These are phyloP conservation scores for Fraxinus floribunda DNA, from an alignment of 305 asterid species.

Conservation along the genomic window DNA sequence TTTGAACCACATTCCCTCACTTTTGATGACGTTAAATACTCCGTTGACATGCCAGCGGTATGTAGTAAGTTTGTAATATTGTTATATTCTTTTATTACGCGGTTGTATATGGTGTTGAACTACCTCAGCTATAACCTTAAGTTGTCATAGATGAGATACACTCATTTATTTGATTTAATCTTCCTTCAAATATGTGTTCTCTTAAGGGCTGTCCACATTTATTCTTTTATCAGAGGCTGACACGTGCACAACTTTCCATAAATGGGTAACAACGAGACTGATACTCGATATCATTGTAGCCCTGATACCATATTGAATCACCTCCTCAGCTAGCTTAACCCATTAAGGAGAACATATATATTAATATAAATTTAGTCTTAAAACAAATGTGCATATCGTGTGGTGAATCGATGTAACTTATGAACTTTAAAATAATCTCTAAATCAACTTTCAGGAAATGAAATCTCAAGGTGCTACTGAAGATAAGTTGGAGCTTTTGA, in stretches of 20 bases:
- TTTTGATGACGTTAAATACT: conserved; percentile 31
- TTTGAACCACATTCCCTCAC: conserved; percentile 37
- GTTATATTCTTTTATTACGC: neutral
- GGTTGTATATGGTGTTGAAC: neutral
- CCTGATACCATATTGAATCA: neutral
- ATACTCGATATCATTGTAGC: neutral
- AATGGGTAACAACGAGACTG: neutral
- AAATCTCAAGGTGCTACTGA: conserved; percentile 27
- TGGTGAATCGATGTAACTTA: neutral
- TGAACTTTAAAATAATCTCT: neutral
- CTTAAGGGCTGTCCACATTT: neutral
- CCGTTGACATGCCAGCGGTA: conserved; percentile 33
- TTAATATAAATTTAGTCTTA: neutral
- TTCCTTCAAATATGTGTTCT: neutral
- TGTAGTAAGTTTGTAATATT: neutral
- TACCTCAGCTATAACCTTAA: neutral
- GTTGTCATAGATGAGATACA: neutral
- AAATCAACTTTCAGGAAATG: conserved; percentile 29
- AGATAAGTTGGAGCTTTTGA: conserved; percentile 33
- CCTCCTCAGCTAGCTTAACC: neutral
- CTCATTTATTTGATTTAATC: neutral
- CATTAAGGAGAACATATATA: neutral
- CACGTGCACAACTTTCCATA: neutral
- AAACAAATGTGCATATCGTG: neutral
- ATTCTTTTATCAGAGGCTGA: neutral